A percentile compares a stretch with the other conserved stretches of the same genome.
Evolutionary conservation across 495 filamentous ascomycete genomes (phyloP).

Genomic region (Venustampulla echinocandica): DNA sequence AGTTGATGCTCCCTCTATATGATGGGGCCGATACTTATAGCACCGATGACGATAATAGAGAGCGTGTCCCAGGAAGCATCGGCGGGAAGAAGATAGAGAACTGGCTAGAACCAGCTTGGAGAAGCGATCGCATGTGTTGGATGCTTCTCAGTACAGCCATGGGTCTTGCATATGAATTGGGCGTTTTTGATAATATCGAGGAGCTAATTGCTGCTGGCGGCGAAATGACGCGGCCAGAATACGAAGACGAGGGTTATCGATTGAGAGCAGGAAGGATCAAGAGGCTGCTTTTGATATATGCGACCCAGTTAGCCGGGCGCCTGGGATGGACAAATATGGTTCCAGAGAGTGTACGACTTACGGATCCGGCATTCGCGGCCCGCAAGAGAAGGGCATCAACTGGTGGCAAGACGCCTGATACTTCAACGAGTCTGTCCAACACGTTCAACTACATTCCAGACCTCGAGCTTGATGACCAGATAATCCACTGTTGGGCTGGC

Average conservation of each 20-base stretch:
- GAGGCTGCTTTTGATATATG: constrained; percentile 76
- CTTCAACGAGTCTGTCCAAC: constrained; percentile 42
- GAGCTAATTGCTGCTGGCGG: constrained; percentile 44
- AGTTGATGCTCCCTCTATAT: constrained; percentile 44
- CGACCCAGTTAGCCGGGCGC: constrained; percentile 84
- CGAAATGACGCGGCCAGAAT: constrained; percentile 46
- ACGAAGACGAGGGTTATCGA: constrained; percentile 64
- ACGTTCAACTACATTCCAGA: constrained; percentile 50
- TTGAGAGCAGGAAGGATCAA: constrained; percentile 74
- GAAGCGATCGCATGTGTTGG: constrained; percentile 97
- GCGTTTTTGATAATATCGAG: constrained; percentile 82
- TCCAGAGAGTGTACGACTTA: constrained; percentile 49
- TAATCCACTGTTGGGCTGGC: constrained; percentile 86
- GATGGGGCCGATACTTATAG: constrained; percentile 37
- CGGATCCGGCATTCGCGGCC: constrained; percentile 30
- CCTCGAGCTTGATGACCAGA: constrained; percentile 57
- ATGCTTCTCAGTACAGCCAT: constrained; percentile 90
- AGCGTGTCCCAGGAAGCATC: constrained; percentile 38
- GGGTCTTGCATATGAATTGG: constrained; percentile 84
- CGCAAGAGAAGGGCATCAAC: constrained; percentile 36
- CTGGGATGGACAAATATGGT: constrained; percentile 93
- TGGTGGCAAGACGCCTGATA: constrained; percentile 46
- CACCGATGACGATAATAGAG: constrained; percentile 37
- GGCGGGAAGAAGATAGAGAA: constrained; percentile 73
- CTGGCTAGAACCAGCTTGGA: constrained; percentile 94